Base-by-base conservation (phyloP, 805 yeast species). In the Lachancea dasiensis region DNA sequence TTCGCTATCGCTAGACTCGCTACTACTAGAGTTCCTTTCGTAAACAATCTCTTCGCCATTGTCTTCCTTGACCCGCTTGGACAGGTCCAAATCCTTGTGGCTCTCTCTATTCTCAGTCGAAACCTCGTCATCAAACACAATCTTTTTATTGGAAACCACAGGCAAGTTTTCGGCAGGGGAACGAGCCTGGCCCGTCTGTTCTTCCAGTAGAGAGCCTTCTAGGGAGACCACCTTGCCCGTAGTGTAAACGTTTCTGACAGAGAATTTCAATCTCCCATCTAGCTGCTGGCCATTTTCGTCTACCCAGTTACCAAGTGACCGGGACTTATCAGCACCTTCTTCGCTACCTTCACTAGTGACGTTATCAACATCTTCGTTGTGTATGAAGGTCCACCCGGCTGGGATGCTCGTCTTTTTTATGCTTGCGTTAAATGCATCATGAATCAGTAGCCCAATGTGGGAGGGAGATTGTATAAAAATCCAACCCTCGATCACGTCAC, bases 341-440 rank as follows among this genome's bases (percentile, higher is more conserved):
- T 50, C 45, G 22, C 44, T 47, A 7, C 44, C 33, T 18, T 45
- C 48, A 35, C 45, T 45, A 22, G 37, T 43, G 32, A 35, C 40
- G n/a, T n/a, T n/a, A 3, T 43, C 40, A 50, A 82, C 90, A 17
- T 71, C 79, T 56, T 86, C 86, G 51, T 73, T 77, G 35, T 92
- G 90, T 38, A 85, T 72, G 61, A 90, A 92, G 23, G 68, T 68
- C 98, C 98, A 92, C 32, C 69, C 73, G 28, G 67, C 64, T n/a
- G 98, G 98, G 44, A 92, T 87, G 50, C 77, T 79, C 56, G 73
- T 79, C 57, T 84, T 79, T 61, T 84, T 86, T 46, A 92, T 86
- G 31, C 90, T 79, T 16, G 97, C 97, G 63, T 92, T 92, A 68
- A 92, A 92, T 1, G 95, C 86, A 63, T 92, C 97, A 58, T 86